Evolutionary conservation across 2,329 filamentous ascomycete genomes (phyloP).

Genomic region (Aaosphaeria pasadenensis): DNA sequence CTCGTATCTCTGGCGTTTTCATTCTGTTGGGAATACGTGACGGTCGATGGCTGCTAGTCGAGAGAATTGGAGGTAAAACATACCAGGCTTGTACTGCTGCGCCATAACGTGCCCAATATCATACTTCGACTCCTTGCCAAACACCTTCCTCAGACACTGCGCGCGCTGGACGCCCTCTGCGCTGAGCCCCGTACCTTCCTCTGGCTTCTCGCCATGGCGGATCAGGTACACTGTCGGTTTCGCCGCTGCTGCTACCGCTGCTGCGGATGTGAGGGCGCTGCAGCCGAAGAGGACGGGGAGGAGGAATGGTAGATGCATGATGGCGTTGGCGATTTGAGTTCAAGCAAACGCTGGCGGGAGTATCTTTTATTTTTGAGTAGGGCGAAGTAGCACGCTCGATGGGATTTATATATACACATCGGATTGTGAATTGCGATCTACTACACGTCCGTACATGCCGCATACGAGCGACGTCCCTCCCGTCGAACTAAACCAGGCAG

Average conservation of each 20-base stretch:
- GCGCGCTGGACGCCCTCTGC: slow-evolving; percentile 54
- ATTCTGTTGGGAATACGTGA: too few species aligned
- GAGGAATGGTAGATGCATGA: too few species aligned
- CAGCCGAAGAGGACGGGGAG: neutral
- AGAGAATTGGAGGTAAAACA: neutral
- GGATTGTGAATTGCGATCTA: too few species aligned
- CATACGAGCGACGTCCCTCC: too few species aligned
- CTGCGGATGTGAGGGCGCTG: neutral
- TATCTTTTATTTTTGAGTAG: too few species aligned
- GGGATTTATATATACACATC: too few species aligned
- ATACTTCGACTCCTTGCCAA: slow-evolving; percentile 51
- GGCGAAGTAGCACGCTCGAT: too few species aligned
- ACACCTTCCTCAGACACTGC: slow-evolving; percentile 58
- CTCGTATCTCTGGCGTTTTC: too few species aligned
- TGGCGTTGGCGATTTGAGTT: too few species aligned
- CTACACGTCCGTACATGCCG: too few species aligned
- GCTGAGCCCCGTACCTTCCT: slow-evolving; percentile 49
- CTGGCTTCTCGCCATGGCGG: slow-evolving; percentile 63
- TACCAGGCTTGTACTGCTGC: slow-evolving; percentile 50
- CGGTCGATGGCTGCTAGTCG: neutral
- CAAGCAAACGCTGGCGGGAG: neutral
- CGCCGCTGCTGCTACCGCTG: slow-evolving; percentile 6
- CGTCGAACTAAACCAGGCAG: too few species aligned
- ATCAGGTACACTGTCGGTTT: slow-evolving; percentile 59
- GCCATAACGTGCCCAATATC: slow-evolving; percentile 60